Percentiles rank a stretch among this genome's conserved stretches.
phyloP scores from a whole-genome alignment of 163 green algal species.

The Coccomyxa subellipsoidea region DNA sequence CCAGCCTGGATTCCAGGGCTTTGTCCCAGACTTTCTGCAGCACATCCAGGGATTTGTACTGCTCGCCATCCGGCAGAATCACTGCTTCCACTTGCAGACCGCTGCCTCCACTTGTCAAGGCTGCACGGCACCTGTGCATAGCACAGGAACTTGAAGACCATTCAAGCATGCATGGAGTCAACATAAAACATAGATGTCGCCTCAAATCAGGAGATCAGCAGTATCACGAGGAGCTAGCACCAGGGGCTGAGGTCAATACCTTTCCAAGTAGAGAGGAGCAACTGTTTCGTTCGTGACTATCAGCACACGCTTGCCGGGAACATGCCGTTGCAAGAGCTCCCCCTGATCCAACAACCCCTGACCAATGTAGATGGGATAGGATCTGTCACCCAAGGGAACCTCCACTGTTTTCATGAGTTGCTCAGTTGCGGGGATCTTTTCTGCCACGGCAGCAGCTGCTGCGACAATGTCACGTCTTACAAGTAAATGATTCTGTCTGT shows the following conservation, averaged over 20 bases:
- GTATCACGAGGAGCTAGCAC: no score
- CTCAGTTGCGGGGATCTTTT: not conserved
- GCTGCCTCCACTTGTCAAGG: slow-evolving; percentile 30
- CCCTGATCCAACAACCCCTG: slow-evolving; percentile 60
- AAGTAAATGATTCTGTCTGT: not conserved
- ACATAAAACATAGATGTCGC: no score
- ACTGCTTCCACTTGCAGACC: slow-evolving; percentile 72
- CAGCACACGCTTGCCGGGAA: slow-evolving; percentile 87
- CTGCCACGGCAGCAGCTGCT: not conserved
- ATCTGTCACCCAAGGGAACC: slow-evolving; percentile 84
- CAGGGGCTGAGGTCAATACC: slow-evolving; percentile 33
- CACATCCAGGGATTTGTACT: slow-evolving; percentile 90
- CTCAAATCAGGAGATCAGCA: no score
- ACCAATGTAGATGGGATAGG: slow-evolving; percentile 98
- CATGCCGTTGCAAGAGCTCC: slow-evolving; percentile 77
- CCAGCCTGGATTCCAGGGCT: slow-evolving; percentile 76
- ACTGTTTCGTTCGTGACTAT: slow-evolving; percentile 97
- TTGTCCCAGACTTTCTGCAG: slow-evolving; percentile 82
- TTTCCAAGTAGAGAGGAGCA: slow-evolving; percentile 90
- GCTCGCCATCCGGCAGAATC: slow-evolving; percentile 91
- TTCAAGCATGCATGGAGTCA: not conserved
- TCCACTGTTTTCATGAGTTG: slow-evolving; percentile 14
- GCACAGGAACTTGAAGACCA: not conserved
- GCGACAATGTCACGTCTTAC: not conserved
- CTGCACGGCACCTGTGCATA: slow-evolving; percentile 27